A percentile compares a stretch with the other conserved stretches of the same genome.
phyloP scores from a whole-genome alignment of 1,139 yeast species.

The Kodamaea derodonti region DNA sequence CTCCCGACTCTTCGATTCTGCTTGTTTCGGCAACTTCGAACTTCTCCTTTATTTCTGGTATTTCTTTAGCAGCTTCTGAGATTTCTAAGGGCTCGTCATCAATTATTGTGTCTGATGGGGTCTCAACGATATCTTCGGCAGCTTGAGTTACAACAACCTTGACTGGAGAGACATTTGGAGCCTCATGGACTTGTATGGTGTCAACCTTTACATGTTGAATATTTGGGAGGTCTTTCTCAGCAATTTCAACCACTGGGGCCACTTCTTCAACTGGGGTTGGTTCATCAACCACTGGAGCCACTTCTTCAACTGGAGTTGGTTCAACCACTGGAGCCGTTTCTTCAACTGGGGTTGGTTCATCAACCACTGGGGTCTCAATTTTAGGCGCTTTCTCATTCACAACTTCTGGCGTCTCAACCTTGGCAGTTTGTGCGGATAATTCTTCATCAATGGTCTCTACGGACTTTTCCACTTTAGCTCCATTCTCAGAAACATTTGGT shows the following conservation, averaged over 20 bases:
- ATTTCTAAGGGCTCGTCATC: too few relatives aligned
- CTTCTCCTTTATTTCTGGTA: too few relatives aligned
- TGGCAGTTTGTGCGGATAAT: not conserved
- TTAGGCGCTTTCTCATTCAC: too few relatives aligned
- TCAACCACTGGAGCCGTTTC: conserved; percentile 1
- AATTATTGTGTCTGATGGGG: too few relatives aligned
- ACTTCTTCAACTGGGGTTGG: conserved; percentile 1
- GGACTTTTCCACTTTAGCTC: not conserved
- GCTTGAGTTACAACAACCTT: too few relatives aligned
- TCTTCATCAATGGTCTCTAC: conserved; percentile 1
- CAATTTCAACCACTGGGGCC: conserved; percentile 3
- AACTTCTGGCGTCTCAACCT: too few relatives aligned
- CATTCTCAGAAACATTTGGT: too few relatives aligned
- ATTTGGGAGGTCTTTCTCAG: conserved; percentile 3
- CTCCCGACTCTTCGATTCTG: too few relatives aligned
- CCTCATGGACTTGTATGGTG: too few relatives aligned
- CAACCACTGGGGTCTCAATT: not conserved
- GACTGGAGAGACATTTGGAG: too few relatives aligned
- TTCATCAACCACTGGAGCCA: not conserved
- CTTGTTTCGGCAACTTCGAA: too few relatives aligned
- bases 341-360: not conserved
- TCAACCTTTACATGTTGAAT: not conserved
- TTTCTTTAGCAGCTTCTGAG: not conserved
- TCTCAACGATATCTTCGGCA: too few relatives aligned
- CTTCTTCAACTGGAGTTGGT: not conserved